phyloP scores from a whole-genome alignment of 441 rosid species.

The Cnidoscolus chayamansa region DNA sequence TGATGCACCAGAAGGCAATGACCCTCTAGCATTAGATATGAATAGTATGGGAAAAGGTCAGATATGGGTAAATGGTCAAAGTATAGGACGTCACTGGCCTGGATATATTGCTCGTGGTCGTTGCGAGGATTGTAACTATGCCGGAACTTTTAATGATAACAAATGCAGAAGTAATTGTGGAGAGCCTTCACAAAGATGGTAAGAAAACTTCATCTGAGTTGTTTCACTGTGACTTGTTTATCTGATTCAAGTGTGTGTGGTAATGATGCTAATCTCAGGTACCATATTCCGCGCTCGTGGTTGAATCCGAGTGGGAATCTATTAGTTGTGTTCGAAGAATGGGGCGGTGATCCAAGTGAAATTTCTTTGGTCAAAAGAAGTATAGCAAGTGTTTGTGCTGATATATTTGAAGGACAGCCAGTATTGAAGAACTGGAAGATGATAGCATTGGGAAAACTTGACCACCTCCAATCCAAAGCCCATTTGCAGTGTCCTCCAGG shows the following conservation, averaged over 20 bases:
- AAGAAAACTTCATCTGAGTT: constrained; percentile 8
- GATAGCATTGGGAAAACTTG: constrained; percentile 45
- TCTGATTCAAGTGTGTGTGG: neutral
- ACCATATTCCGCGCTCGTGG: constrained; percentile 92
- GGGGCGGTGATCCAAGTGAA: constrained; percentile 84
- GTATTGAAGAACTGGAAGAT: constrained; percentile 57
- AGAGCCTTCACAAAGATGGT: constrained; percentile 95
- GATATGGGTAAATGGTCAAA: constrained; percentile 88
- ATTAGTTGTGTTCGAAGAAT: constrained; percentile 88
- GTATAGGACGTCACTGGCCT: constrained; percentile 93
- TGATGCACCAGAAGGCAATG: constrained; percentile 71
- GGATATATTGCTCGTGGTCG: constrained; percentile 75
- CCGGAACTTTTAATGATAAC: constrained; percentile 63
- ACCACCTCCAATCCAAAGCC: constrained; percentile 72
- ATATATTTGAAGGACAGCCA: constrained; percentile 77
- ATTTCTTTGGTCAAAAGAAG: constrained; percentile 72
- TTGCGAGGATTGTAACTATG: constrained; percentile 66
- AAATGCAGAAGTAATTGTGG: constrained; percentile 87
- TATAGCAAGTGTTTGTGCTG: constrained; percentile 68
- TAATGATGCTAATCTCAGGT: constrained; percentile 41
- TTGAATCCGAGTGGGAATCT: constrained; percentile 73
- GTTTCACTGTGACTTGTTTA: neutral
- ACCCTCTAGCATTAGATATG: constrained; percentile 91
- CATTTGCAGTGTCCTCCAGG: constrained; percentile 78
- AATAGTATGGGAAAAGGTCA: constrained; percentile 95